These are phyloP conservation scores for Kwoniella heveanensis DNA, from an alignment of 768 basidiomycete species.

Conservation along the genomic window DNA sequence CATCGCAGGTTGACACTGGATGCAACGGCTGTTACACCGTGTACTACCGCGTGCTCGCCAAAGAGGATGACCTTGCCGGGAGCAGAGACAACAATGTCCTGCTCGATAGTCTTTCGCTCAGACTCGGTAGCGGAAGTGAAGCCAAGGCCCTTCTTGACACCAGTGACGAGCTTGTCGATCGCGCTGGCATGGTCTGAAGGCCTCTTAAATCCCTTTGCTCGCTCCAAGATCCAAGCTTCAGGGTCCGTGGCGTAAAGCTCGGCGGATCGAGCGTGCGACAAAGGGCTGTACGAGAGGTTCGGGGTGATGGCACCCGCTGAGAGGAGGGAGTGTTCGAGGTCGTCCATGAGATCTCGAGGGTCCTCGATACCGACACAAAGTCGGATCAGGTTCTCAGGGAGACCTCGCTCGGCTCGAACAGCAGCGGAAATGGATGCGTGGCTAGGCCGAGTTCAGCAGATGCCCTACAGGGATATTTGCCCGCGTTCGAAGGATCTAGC, in stretches of 20 bases:
- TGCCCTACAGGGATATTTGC: not conserved
- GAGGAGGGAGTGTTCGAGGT: conserved; percentile 87
- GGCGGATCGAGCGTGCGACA: conserved; percentile 25
- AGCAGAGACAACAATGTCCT: conserved; percentile 72
- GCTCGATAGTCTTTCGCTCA: conserved; percentile 31
- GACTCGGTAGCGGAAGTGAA: conserved; percentile 13
- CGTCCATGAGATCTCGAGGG: conserved; percentile 85
- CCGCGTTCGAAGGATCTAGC: not conserved
- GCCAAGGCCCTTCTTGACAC: conserved; percentile 42
- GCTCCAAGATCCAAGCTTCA: conserved; percentile 49
- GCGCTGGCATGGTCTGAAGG: conserved; percentile 22
- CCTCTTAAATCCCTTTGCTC: conserved; percentile 51
- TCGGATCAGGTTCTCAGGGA: conserved; percentile 98
- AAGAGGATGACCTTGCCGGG: conserved; percentile 98
- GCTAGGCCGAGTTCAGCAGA: conserved; percentile 57
- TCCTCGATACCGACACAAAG: conserved; percentile 99
- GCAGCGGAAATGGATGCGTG: conserved; percentile 97
- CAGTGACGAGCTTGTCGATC: conserved; percentile 42
- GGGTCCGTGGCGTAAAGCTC: conserved; percentile 42
- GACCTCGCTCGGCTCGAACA: conserved; percentile 88
- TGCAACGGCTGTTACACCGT: conserved; percentile 93
- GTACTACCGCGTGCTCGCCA: conserved; percentile 97
- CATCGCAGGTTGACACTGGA: conserved; percentile 94
- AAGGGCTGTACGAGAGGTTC: conserved; percentile 36
- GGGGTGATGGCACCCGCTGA: conserved; percentile 80